Conservation (phyloP, 228 moss, liverwort and hornwort genomes). For the Sphagnum fallax region DNA sequence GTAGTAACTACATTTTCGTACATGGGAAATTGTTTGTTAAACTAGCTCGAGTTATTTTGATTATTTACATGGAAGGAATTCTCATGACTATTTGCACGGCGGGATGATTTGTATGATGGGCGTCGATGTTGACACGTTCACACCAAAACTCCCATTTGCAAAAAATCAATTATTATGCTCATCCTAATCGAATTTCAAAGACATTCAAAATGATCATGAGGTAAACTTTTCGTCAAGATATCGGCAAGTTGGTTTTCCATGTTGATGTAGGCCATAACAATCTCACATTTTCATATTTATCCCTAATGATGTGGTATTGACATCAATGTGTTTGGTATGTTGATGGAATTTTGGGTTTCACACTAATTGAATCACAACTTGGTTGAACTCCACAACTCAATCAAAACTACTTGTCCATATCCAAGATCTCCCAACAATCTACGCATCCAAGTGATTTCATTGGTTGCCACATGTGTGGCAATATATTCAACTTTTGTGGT, state of each 20-base stretch:
- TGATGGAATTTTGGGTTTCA: neutral
- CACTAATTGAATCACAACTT: neutral
- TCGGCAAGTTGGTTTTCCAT: neutral
- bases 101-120: too few relatives aligned
- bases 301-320: neutral
- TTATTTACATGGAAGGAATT: too few relatives aligned
- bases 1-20: too few relatives aligned
- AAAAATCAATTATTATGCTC: too few relatives aligned
- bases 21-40: too few relatives aligned
- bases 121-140: too few relatives aligned
- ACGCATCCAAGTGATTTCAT: neutral
- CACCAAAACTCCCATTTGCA: too few relatives aligned
- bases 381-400: neutral
- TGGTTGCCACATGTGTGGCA: neutral
- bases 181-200: too few relatives aligned
- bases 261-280: neutral
- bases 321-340: conserved; percentile 1
- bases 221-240: neutral
- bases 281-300: neutral
- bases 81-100: too few relatives aligned
- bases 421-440: neutral
- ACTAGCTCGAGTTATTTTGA: too few relatives aligned
- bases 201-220: neutral
- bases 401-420: neutral
- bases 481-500: neutral